phyloP scores from a whole-genome alignment of 1,139 yeast species.

The Kurtzmaniella quercitrusa region DNA sequence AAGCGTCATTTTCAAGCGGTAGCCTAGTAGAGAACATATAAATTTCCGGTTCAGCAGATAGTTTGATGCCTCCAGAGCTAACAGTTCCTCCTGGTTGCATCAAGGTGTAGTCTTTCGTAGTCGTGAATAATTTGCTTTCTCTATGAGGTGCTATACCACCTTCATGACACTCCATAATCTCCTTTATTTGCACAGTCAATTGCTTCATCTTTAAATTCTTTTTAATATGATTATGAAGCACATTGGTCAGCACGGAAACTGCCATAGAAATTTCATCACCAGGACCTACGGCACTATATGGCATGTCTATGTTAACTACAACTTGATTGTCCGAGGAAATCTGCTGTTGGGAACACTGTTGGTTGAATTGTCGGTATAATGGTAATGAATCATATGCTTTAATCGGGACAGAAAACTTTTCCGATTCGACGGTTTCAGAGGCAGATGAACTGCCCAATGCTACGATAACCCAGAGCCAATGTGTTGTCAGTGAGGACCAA shows the following conservation, averaged over 20 bases:
- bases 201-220: slow-evolving; percentile 41
- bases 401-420: slow-evolving; percentile 43
- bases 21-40: slow-evolving; percentile 26
- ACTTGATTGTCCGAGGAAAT: slow-evolving; percentile 40
- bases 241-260: slow-evolving; percentile 35
- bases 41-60: slow-evolving; percentile 30
- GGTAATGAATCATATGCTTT: slow-evolving; percentile 52
- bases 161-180: slow-evolving; percentile 44
- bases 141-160: slow-evolving; percentile 42
- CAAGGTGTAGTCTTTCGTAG: slow-evolving; percentile 19
- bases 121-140: slow-evolving; percentile 30
- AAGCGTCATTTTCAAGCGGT: slow-evolving; percentile 35
- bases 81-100: slow-evolving; percentile 9
- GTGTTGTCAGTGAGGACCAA: slow-evolving; percentile 41
- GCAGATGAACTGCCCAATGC: slow-evolving; percentile 29
- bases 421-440: slow-evolving; percentile 28
- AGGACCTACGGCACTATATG: slow-evolving; percentile 50
- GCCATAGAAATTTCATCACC: slow-evolving; percentile 38
- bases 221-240: slow-evolving; percentile 27
- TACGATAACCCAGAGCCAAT: slow-evolving; percentile 31
- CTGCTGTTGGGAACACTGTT: slow-evolving; percentile 39
- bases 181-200: slow-evolving; percentile 47
- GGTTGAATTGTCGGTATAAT: slow-evolving; percentile 48
- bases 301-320: slow-evolving; percentile 38
- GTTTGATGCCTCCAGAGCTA: slow-evolving; percentile 7